A percentile compares a stretch with the other conserved stretches of the same genome.
Conservation (phyloP, 148 eudicot species). For the Linanthus parryae region DNA sequence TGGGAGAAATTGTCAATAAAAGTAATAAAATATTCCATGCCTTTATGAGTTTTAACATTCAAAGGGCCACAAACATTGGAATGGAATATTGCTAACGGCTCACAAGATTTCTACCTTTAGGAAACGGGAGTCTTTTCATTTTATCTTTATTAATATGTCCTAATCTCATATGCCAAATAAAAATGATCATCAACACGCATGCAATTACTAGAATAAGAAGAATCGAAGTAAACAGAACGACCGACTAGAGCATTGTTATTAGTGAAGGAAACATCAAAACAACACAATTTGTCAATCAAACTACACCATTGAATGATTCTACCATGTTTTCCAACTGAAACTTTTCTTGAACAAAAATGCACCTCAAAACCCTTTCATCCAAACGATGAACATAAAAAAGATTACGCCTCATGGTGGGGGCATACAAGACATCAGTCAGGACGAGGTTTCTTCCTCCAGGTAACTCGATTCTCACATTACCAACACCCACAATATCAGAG, state of each 20-base stretch:
- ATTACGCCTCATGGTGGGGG: conserved; percentile 1
- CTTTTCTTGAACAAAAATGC: not conserved
- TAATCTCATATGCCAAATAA: conserved; percentile 4
- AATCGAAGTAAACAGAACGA: not conserved
- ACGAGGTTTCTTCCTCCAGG: not conserved
- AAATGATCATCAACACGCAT: not conserved
- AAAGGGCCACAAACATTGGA: not conserved
- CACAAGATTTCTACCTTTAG: not conserved
- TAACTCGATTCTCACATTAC: not conserved
- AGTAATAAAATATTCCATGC: not conserved
- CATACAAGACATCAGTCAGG: not conserved
- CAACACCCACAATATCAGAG: not conserved
- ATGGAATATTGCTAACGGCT: not conserved
- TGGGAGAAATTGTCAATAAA: not conserved
- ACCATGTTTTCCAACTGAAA: not conserved
- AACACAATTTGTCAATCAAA: not conserved
- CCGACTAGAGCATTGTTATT: not conserved
- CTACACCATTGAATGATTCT: not conserved
- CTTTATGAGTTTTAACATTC: not conserved
- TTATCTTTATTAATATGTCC: conserved; percentile 1
- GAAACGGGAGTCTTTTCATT: not conserved
- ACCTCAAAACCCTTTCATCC: conserved; percentile 1
- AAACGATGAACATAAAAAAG: not conserved
- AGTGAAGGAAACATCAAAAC: not conserved
- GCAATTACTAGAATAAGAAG: not conserved